A percentile compares a stretch with the other conserved stretches of the same genome.
Evolutionary conservation across 495 filamentous ascomycete genomes (phyloP).

Genomic region (Talaromyces ruber): DNA sequence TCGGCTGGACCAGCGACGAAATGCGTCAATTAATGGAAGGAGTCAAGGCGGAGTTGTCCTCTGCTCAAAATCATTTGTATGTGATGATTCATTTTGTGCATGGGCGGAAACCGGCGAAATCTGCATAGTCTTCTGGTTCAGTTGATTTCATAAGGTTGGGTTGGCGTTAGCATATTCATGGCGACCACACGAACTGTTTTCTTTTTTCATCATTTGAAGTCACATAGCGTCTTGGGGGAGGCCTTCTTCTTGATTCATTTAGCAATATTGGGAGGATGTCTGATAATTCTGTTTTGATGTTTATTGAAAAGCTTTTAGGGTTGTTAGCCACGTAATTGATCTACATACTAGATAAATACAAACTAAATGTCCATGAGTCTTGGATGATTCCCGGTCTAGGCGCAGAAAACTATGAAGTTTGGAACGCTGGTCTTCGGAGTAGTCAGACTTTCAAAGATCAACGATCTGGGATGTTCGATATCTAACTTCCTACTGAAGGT

Average conservation of each 20-base stretch:
- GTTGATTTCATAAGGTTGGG: background rate
- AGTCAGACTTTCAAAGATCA: background rate
- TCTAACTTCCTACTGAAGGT: background rate
- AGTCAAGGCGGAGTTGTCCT: slow-evolving; percentile 41
- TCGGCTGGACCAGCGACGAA: slow-evolving; percentile 44
- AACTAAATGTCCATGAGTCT: background rate
- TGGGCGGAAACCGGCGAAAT: slow-evolving; percentile 22
- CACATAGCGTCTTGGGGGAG: background rate
- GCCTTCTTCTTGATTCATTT: background rate
- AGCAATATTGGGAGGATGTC: background rate
- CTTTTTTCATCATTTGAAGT: background rate
- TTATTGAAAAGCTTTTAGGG: background rate
- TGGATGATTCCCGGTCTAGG: no score
- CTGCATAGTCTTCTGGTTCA: background rate
- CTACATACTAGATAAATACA: no score
- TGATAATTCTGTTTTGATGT: background rate
- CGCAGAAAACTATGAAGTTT: no score
- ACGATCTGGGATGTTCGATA: background rate
- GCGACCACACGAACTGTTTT: background rate
- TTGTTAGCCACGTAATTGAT: background rate
- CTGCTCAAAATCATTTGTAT: slow-evolving; percentile 39
- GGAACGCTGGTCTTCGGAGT: no score
- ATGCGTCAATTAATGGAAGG: slow-evolving; percentile 44
- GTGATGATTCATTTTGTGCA: slow-evolving; percentile 27
- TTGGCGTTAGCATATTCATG: background rate